Evolutionary conservation across 352 stramenopile genomes (phyloP), one percentile per base, ranked within the genome.

Genomic region (Phytophthora europaea): DNA sequence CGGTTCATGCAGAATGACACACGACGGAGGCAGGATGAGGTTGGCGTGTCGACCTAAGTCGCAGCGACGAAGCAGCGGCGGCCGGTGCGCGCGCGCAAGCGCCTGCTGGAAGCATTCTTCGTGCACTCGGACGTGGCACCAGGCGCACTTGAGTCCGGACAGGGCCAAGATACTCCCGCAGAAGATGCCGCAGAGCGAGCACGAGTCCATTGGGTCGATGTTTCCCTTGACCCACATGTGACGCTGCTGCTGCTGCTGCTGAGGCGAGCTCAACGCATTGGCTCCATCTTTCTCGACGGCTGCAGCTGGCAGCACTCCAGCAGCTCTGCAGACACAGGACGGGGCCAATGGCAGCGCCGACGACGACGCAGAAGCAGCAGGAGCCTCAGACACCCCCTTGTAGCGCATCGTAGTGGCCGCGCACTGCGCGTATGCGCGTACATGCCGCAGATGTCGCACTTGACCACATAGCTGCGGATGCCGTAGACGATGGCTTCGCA

Each of bases 401-500:
- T 78, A 80, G 54, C 76, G 82, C 75, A 84, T 82, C 12, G 81
- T 87, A 16, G 76, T 80, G 18, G 83, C 84, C 0, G 85, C 88
- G 61, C 88, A 95, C 59, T 92, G 87, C 6, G 85, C 88, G 67
- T 94, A n/a, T n/a, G 88, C 16, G 88, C 88, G 62, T 88, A 92
- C 84, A 94, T 95, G 54, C 88, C 87, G 73, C 88, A 95, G 68
- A 95, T 89, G 56, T 95, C 88, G 70, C 88, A 95, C 67, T 81
- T 94, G 64, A 94, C 88, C 22, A 95, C 88, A 67, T 95, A 94
- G 72, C 88, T 95, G 70, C 88, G 87, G 72, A 95, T 95, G 57
- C 88, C 87, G 68, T 94, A 93, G 66, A 94, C 86, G 55, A 92
- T 88, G 22, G 80, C 80, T 52, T 94, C 79, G 72, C 88, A 95